A percentile compares a stretch with the other conserved stretches of the same genome.
Conservation (phyloP, 345 rosid genomes). For the Euphorbia lathyris region DNA sequence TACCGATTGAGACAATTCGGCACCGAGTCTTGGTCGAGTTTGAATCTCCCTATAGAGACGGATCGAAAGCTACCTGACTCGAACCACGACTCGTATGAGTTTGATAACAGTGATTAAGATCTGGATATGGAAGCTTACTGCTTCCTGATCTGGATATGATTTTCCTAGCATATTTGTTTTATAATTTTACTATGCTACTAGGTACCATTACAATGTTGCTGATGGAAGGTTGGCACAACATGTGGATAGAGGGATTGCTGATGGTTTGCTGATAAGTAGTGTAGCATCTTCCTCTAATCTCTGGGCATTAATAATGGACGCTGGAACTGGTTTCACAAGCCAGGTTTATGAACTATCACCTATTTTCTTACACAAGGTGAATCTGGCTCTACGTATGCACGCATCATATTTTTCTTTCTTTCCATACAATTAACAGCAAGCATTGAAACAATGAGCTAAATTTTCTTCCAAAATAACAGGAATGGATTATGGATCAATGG, state of each 20-base stretch:
- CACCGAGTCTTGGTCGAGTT: too few relatives aligned
- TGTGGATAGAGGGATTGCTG: constrained; percentile 34
- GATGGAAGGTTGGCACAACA: constrained; percentile 36
- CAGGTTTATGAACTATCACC: constrained; percentile 32
- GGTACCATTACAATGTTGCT: constrained; percentile 37
- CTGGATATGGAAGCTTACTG: background rate
- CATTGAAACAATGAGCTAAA: background rate
- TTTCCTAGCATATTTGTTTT: background rate
- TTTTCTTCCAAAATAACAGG: constrained; percentile 17
- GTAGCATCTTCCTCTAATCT: constrained; percentile 35
- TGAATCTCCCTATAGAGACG: too few relatives aligned
- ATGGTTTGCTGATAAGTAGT: constrained; percentile 32
- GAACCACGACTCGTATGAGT: too few relatives aligned
- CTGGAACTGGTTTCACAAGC: constrained; percentile 30
- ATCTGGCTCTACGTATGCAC: background rate
- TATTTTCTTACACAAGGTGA: constrained; percentile 35
- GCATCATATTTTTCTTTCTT: background rate
- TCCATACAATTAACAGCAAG: background rate
- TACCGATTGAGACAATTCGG: too few relatives aligned
- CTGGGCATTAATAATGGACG: constrained; percentile 38
- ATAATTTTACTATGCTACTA: constrained; percentile 1
- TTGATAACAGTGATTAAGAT: too few relatives aligned
- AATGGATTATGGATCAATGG: constrained; percentile 40
- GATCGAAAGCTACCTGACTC: too few relatives aligned
- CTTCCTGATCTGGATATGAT: background rate